These are phyloP conservation scores for Torulaspora maleeae DNA, from an alignment of 805 yeast genomes.

Conservation along the genomic window DNA sequence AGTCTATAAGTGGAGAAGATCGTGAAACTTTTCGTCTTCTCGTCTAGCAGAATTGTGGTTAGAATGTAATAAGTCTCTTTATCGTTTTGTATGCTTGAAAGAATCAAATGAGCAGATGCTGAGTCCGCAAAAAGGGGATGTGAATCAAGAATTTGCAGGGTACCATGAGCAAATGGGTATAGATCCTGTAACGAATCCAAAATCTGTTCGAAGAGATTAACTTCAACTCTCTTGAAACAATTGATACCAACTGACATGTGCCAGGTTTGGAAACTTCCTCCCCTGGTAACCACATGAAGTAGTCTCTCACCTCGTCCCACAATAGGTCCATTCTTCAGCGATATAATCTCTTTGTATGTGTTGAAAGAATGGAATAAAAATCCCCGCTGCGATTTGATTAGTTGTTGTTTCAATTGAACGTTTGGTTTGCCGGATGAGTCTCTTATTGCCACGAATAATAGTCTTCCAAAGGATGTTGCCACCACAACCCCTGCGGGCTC, in stretches of 20 bases:
- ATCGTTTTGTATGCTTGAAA: constrained; percentile 43
- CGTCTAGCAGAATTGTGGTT: constrained; percentile 46
- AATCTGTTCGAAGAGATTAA: constrained; percentile 36
- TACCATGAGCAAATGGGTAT: constrained; percentile 49
- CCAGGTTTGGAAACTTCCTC: constrained; percentile 48
- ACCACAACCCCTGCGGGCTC: constrained; percentile 72
- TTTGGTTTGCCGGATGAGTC: constrained; percentile 64
- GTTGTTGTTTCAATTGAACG: constrained; percentile 25
- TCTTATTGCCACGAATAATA: constrained; percentile 55
- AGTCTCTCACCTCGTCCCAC: constrained; percentile 48
- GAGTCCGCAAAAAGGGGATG: constrained; percentile 44
- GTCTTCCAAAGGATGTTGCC: constrained; percentile 66
- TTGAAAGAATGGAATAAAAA: constrained; percentile 32
- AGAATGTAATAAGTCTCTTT: constrained; percentile 43
- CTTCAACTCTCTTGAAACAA: constrained; percentile 38
- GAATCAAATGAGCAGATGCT: constrained; percentile 43
- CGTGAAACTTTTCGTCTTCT: constrained; percentile 47
- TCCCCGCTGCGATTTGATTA: constrained; percentile 35
- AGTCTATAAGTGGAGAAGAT: constrained; percentile 63
- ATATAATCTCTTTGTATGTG: constrained; percentile 43
- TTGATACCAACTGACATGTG: constrained; percentile 41
- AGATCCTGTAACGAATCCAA: constrained; percentile 41
- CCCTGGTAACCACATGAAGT: constrained; percentile 39
- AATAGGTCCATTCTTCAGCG: constrained; percentile 52
- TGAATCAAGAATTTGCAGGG: constrained; percentile 58